Evolutionary conservation across 495 filamentous ascomycete genomes (phyloP).

Genomic region (Neurospora hispaniola): DNA sequence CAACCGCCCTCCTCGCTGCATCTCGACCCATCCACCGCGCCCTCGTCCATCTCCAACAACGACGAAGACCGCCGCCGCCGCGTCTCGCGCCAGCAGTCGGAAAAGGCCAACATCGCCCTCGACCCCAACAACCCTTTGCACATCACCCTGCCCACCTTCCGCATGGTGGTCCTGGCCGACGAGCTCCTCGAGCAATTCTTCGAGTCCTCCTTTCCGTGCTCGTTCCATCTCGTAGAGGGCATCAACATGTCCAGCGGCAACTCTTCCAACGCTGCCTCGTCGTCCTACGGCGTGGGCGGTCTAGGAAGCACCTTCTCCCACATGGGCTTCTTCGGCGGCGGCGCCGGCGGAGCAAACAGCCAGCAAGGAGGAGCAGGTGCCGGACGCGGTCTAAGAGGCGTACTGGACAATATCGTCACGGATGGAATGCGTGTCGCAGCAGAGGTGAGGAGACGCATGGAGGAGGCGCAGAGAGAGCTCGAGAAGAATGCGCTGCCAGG

Average conservation of each 20-base stretch:
- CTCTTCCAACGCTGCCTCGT: slow-evolving; percentile 34
- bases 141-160: slow-evolving; percentile 95
- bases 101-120: slow-evolving; percentile 73
- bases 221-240: slow-evolving; percentile 45
- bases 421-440: slow-evolving; percentile 92
- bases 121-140: slow-evolving; percentile 87
- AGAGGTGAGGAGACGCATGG: slow-evolving; percentile 83
- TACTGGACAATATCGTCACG: slow-evolving; percentile 92
- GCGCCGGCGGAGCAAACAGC: slow-evolving; percentile 25
- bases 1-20: slow-evolving; percentile 11
- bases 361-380: slow-evolving; percentile 43
- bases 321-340: slow-evolving; percentile 40
- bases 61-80: slow-evolving; percentile 19
- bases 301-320: slow-evolving; percentile 74
- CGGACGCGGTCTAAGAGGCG: slow-evolving; percentile 74
- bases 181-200: slow-evolving; percentile 95
- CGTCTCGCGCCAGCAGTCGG: slow-evolving; percentile 44
- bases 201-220: slow-evolving; percentile 65
- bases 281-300: slow-evolving; percentile 29
- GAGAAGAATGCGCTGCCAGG: slow-evolving; percentile 61
- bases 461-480: slow-evolving; percentile 79
- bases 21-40: slow-evolving; percentile 11
- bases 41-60: slow-evolving; percentile 4
- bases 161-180: slow-evolving; percentile 95
- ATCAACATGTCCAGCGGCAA: slow-evolving; percentile 17